Evolutionary conservation across 768 basidiomycete species (phyloP), one percentile per base, ranked within the genome.

Genomic region (Rhizopogon vulgaris): DNA sequence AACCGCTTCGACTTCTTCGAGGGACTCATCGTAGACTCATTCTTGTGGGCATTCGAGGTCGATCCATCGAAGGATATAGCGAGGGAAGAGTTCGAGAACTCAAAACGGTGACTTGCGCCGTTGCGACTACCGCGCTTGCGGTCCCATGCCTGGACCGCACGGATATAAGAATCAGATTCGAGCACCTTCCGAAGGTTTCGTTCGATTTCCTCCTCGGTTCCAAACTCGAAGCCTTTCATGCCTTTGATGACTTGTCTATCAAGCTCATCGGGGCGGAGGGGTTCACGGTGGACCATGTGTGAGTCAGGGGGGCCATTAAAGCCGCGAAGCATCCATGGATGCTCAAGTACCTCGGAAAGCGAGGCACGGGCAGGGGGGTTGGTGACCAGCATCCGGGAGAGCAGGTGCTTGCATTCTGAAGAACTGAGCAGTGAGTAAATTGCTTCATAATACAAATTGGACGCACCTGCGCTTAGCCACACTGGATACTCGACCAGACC

Each of bases 151-250:
- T 82, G 75, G 3, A 95, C 78, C 0, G 89, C 80, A 0, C 84
- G 79, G 8, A 75, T 68, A 68, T 97, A 99, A 1, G 71, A 63
- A 27, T 96, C 93, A 0, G 85, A 84, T 56, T 83, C 80, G 22
- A 98, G 80, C 18, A 96, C 78, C 1, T 80, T 75, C 9, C 78
- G 63, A 3, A 97, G 78, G 62, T 76, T 84, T 38, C 75, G 74
- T 67, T 91, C 85, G 51, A 98, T 90, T 11, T 95, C 89, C 4
- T 88, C 87, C 46, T 88, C 85, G 0, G 86, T 74, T 14, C 96
- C 96, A 58, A 99, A 97, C 62, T 97, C 95, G 71, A 99, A 97
- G 4, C 95, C 95, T 39, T 85, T 84, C 96, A 97, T 98, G 46
- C 85, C 85, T 32, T 78, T 79, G 38, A 99, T 79, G 53, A 98